Evolutionary conservation across 805 yeast species (phyloP).

Genomic region (Ogataea saltuana): DNA sequence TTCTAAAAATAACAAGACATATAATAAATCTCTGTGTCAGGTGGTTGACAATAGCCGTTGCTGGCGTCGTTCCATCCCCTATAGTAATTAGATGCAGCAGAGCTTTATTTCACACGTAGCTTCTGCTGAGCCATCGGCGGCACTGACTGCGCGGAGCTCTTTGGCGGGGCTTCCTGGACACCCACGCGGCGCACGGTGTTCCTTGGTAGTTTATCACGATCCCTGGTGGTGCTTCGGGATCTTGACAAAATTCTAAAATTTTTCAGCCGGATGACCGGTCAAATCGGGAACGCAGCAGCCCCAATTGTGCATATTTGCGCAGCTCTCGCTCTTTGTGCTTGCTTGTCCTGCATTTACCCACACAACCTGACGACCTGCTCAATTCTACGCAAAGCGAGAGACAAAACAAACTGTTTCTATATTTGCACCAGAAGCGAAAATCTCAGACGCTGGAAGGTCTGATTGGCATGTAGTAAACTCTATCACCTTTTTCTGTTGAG

Average conservation of each 20-base stretch:
- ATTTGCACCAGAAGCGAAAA: constrained; percentile 5
- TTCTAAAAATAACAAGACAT: constrained; percentile 4
- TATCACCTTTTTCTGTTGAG: background rate
- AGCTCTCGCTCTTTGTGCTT: no score
- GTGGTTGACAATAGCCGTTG: constrained; percentile 1
- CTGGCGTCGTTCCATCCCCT: background rate
- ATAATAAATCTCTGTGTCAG: background rate
- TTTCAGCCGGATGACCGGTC: no score
- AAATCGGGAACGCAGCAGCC: no score
- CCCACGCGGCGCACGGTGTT: no score
- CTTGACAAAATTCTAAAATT: no score
- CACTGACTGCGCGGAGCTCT: no score
- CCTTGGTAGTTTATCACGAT: no score
- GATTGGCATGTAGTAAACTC: background rate
- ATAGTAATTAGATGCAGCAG: constrained; percentile 2
- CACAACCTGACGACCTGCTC: constrained; percentile 1
- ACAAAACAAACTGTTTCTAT: constrained; percentile 6
- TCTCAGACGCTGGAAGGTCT: constrained; percentile 1
- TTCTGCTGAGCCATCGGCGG: no score
- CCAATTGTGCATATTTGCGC: no score
- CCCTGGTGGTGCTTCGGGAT: no score
- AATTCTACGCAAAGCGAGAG: background rate
- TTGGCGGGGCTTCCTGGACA: no score
- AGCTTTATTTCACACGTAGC: background rate
- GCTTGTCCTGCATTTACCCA: constrained; percentile 5